A percentile compares a stretch with the other conserved stretches of the same genome.
Evolutionary conservation across 2,329 filamentous ascomycete genomes (phyloP).

Genomic region (Cladosporium sp.): DNA sequence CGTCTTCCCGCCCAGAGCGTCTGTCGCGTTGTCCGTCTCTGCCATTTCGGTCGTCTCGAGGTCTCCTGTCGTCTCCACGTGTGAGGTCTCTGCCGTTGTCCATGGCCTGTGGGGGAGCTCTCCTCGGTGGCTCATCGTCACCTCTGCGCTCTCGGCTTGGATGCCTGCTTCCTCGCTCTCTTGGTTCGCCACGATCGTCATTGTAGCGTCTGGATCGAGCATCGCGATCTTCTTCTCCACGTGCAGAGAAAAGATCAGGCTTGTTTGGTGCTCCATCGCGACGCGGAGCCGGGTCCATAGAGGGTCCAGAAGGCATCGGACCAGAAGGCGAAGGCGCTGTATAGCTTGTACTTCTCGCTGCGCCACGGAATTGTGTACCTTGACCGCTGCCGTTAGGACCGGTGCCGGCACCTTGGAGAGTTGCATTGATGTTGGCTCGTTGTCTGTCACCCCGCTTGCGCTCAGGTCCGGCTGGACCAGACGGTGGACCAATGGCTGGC

Average conservation of each 20-base stretch:
- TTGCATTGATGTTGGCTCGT: constrained; percentile 25
- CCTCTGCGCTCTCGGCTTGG: constrained; percentile 24
- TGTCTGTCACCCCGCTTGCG: constrained; percentile 22
- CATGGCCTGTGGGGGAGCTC: constrained; percentile 16
- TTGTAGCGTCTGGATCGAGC: constrained; percentile 20
- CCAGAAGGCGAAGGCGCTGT: constrained; percentile 11
- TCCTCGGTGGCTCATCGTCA: constrained; percentile 18
- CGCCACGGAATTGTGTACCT: constrained; percentile 30
- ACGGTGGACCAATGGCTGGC: constrained; percentile 24
- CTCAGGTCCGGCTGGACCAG: constrained; percentile 27
- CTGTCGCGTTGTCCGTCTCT: constrained; percentile 15
- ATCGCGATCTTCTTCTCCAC: constrained; percentile 18
- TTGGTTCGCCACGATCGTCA: constrained; percentile 21
- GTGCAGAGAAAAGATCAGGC: constrained; percentile 19
- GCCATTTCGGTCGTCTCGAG: constrained; percentile 19
- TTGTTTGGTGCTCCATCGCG: constrained; percentile 13
- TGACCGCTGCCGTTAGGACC: constrained; percentile 17
- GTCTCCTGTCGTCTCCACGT: constrained; percentile 23
- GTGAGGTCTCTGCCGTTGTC: constrained; percentile 22
- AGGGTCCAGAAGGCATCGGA: background rate
- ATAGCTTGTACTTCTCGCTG: constrained; percentile 18
- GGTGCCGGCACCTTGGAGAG: constrained; percentile 19
- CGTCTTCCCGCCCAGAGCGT: constrained; percentile 17
- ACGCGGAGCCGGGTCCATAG: constrained; percentile 21
- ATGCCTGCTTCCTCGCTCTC: constrained; percentile 23